phyloP scores from a whole-genome alignment of 2,329 filamentous ascomycete species.

The Mollisia scopiformis region DNA sequence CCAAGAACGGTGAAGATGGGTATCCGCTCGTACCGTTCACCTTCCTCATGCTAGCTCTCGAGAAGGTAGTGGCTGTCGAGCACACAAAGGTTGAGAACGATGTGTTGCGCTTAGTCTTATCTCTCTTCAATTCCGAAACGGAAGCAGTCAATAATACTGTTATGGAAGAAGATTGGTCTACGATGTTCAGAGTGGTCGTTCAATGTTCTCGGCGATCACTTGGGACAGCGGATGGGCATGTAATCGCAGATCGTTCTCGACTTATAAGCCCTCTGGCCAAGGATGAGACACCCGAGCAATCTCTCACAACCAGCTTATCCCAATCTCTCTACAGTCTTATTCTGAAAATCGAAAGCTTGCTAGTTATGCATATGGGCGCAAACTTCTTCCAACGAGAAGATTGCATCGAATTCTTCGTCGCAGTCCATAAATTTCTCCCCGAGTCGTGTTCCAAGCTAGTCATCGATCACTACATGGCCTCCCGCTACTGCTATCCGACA shows the following conservation, averaged over 20 bases:
- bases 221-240: slow-evolving; percentile 33
- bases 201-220: slow-evolving; percentile 48
- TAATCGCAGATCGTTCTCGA: slow-evolving; percentile 24
- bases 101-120: slow-evolving; percentile 47
- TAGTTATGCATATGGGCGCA: slow-evolving; percentile 43
- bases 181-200: slow-evolving; percentile 60
- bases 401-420: slow-evolving; percentile 68
- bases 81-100: slow-evolving; percentile 37
- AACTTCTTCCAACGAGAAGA: slow-evolving; percentile 67
- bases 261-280: slow-evolving; percentile 25
- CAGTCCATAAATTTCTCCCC: slow-evolving; percentile 63
- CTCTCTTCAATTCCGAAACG: slow-evolving; percentile 55
- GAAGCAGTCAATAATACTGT: slow-evolving; percentile 58
- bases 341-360: slow-evolving; percentile 34
- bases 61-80: slow-evolving; percentile 46
- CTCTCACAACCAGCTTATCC: slow-evolving; percentile 27
- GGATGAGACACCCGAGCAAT: slow-evolving; percentile 27
- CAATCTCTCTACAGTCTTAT: slow-evolving; percentile 36
- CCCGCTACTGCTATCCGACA: slow-evolving; percentile 72
- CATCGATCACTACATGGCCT: slow-evolving; percentile 69
- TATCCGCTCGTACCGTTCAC: slow-evolving; percentile 63
- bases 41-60: slow-evolving; percentile 60
- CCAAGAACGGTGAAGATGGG: slow-evolving; percentile 60
- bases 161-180: slow-evolving; percentile 67
- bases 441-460: slow-evolving; percentile 67